Evolutionary conservation across 129 eudicot species (phyloP), one percentile per base, ranked within the genome.

Genomic region (Helichrysum umbraculigerum): DNA sequence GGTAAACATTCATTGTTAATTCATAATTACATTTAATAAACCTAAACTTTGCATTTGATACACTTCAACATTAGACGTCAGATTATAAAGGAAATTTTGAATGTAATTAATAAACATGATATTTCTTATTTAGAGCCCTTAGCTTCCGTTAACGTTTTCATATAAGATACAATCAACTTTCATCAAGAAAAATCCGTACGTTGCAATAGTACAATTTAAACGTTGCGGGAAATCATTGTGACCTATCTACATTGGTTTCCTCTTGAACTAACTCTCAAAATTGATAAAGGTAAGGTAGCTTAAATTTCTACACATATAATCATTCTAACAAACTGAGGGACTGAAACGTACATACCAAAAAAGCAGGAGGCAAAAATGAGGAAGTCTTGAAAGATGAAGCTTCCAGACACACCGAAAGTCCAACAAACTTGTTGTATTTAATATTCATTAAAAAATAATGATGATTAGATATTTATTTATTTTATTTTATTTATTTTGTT

Each of bases 401-500:
- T 79, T 80, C 83, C 52, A 8, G 54, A 66, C 52, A 8, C 63
- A 66, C 54, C 83, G 79, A 79, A 80, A 80, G 79, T 73, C 83
- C 29, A 58, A 73, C 64, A 12, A 25, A 35, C 25, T 56, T 72
- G 47, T 14, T n/a, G 33, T 25, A 12, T 42, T 73, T 74, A 58
- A 4, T 41, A 42, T 52, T 20, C 20, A 6, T 57, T 6, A 6
- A 25, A 25, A 25, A 25, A 25, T 25, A 25, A 25, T 25, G 28
- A 25, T 25, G 5, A 58, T 59, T 22, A 37, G 41, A 39, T 19
- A 19, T 56, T 56, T 17, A 17, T 16, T 21, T 21, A n/a, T 9
- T 7, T 56, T n/a, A 2, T 10, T 42, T 25, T 25, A 8, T 7
- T 56, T n/a, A 11, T 42, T 42, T 10, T 42, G 3, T 42, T 56